phyloP scores from a whole-genome alignment of 768 basidiomycete species.

The Mycena galopus region DNA sequence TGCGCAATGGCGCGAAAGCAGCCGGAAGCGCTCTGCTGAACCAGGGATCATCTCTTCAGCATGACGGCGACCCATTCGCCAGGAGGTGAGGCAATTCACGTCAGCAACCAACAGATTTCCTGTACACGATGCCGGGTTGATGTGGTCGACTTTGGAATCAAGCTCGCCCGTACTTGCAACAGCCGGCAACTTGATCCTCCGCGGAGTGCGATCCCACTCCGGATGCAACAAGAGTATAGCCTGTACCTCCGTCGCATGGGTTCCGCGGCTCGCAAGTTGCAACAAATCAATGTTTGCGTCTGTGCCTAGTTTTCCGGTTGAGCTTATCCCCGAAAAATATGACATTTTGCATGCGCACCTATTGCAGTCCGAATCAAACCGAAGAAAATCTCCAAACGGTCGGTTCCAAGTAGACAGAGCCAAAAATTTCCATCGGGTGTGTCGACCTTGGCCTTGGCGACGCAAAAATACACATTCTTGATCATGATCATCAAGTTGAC shows the following conservation, averaged over 20 bases:
- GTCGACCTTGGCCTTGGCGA: slow-evolving; percentile 52
- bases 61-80: slow-evolving; percentile 42
- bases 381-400: slow-evolving; percentile 51
- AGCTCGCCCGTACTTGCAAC: slow-evolving; percentile 40
- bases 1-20: not conserved
- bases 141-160: slow-evolving; percentile 46
- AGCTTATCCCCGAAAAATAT: too few relatives aligned
- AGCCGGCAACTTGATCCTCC: slow-evolving; percentile 48
- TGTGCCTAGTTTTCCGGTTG: too few relatives aligned
- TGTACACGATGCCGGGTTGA: slow-evolving; percentile 50
- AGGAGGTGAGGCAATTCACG: slow-evolving; percentile 44
- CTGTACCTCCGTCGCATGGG: slow-evolving; percentile 47
- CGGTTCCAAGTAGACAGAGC: slow-evolving; percentile 52
- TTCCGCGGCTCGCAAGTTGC: slow-evolving; percentile 42
- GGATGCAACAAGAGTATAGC: slow-evolving; percentile 52
- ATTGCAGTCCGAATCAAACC: slow-evolving; percentile 51
- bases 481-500: slow-evolving; percentile 50
- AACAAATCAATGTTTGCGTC: slow-evolving; percentile 45
- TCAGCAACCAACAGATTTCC: slow-evolving; percentile 44
- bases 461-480: slow-evolving; percentile 54
- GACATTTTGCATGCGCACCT: too few relatives aligned
- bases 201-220: slow-evolving; percentile 52
- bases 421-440: slow-evolving; percentile 47
- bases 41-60: not conserved
- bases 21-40: not conserved